A percentile compares a stretch with the other conserved stretches of the same genome.
Conservation (phyloP, 495 filamentous ascomycete species). For the Hyaloscypha variabilis region DNA sequence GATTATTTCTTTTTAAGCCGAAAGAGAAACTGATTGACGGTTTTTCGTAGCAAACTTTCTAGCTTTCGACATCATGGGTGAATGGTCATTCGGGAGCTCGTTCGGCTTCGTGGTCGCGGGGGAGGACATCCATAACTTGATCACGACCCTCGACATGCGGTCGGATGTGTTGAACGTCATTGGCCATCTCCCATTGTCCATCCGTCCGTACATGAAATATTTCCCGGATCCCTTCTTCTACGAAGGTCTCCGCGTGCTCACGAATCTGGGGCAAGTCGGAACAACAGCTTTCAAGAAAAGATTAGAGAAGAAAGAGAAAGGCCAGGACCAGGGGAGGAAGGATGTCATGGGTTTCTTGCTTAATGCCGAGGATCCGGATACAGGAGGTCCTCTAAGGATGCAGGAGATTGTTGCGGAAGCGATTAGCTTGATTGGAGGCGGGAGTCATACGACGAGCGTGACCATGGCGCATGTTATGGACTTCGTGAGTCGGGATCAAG, state of each 20-base stretch:
- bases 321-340: slow-evolving; percentile 5
- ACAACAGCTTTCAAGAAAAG: slow-evolving; percentile 9
- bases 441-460: slow-evolving; percentile 24
- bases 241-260: slow-evolving; percentile 12
- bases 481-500: slow-evolving; percentile 7
- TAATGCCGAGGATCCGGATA: slow-evolving; percentile 25
- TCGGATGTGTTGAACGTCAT: slow-evolving; percentile 18
- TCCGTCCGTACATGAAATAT: slow-evolving; percentile 21
- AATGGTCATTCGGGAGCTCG: slow-evolving; percentile 38
- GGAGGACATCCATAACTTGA: slow-evolving; percentile 28
- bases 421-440: slow-evolving; percentile 21
- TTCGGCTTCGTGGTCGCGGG: slow-evolving; percentile 41
- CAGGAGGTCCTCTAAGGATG: slow-evolving; percentile 5
- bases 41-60: slow-evolving; percentile 41
- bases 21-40: too few relatives aligned
- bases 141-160: slow-evolving; percentile 17
- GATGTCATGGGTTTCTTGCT: slow-evolving; percentile 23
- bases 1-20: not conserved
- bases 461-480: slow-evolving; percentile 26
- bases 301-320: not conserved
- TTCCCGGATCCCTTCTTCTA: slow-evolving; percentile 21
- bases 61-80: slow-evolving; percentile 44
- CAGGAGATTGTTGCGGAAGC: slow-evolving; percentile 24
- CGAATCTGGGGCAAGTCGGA: slow-evolving; percentile 16
- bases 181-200: slow-evolving; percentile 17